Base-by-base conservation (phyloP, 2,329 filamentous ascomycete genomes). In the Fusarium torulosum region DNA sequence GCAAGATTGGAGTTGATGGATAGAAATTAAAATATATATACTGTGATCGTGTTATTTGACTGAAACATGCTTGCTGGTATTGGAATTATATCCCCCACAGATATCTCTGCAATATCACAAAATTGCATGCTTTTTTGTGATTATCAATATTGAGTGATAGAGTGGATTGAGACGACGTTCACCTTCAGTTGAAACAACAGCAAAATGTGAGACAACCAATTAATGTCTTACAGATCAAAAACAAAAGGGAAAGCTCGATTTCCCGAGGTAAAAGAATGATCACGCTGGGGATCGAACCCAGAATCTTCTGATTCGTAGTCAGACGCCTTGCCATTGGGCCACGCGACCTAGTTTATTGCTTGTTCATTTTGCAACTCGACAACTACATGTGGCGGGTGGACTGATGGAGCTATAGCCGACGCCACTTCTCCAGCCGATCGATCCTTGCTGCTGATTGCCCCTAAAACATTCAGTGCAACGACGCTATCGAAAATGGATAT, bases 231-330 rank as follows among this genome's bases (percentile, higher is more conserved):
- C 25, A 47, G 7, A 14, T 8, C 17, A 27, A 35, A 31, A 21
- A 33, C 21, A 17, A n/a, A 14, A 19, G 5, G 15, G 14, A 21
- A 21, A 13, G 10, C 27, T 27, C 27, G 6, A 10, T 7, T 3
- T 3, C 23, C 25, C 3, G 19, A n/a, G 21, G 3, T 23, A 65
- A 61, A 65, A 21, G 14, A 8, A 7, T 66, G 61, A 66, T 60
- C 70, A 69, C 61, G 67, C 59, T 71, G 65, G 70, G 70, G 70
- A 63, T 72, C 70, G 70, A 72, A 72, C 70, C 70, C 67, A 69
- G 59, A 69, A 72, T 72, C 70, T 72, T 69, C 70, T 72, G 70
- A 72, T 72, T 72, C 70, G 70, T 72, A 72, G 70, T 70, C 70
- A 72, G 70, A 72, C 67, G 70, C 70, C 68, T 71, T 71, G 68